phyloP scores from a whole-genome alignment of 805 yeast species.

The Kodamaea sagamina region DNA sequence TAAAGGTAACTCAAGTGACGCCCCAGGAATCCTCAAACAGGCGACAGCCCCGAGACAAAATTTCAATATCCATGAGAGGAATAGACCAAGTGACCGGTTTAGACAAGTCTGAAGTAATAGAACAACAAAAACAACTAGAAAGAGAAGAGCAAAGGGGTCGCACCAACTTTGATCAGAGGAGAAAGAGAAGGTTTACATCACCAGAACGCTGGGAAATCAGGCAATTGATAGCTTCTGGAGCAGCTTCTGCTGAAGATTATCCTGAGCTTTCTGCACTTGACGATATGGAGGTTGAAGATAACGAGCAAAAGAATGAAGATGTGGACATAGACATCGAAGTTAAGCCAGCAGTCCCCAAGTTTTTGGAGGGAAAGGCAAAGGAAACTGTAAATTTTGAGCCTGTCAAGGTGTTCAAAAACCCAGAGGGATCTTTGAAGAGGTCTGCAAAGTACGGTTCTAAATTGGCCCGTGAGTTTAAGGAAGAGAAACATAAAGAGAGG shows the following conservation, averaged over 20 bases:
- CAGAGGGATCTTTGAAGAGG: slow-evolving; percentile 76
- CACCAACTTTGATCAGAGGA: slow-evolving; percentile 17
- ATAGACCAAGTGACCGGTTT: slow-evolving; percentile 72
- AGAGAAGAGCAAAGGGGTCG: slow-evolving; percentile 17
- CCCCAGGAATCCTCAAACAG: background rate
- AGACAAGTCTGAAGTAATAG: slow-evolving; percentile 28
- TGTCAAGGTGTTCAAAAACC: slow-evolving; percentile 61
- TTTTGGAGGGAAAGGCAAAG: slow-evolving; percentile 58
- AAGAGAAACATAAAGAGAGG: slow-evolving; percentile 52
- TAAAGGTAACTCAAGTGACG: slow-evolving; percentile 48
- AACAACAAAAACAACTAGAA: slow-evolving; percentile 17
- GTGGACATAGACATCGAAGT: slow-evolving; percentile 73
- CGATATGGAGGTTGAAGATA: slow-evolving; percentile 25
- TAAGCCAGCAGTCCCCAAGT: slow-evolving; percentile 67
- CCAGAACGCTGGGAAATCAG: slow-evolving; percentile 91
- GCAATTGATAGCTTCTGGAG: slow-evolving; percentile 82
- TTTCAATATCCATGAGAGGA: slow-evolving; percentile 67
- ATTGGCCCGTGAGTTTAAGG: slow-evolving; percentile 64
- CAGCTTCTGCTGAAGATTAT: slow-evolving; percentile 62
- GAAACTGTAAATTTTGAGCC: slow-evolving; percentile 46
- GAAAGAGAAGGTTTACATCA: slow-evolving; percentile 58
- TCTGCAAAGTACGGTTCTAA: slow-evolving; percentile 77
- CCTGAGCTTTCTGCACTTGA: slow-evolving; percentile 51
- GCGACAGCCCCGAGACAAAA: slow-evolving; percentile 24
- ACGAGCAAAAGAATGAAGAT: slow-evolving; percentile 29